Evolutionary conservation across 208 protist species (phyloP).

Genomic region (Trypanosoma platydactyli): DNA sequence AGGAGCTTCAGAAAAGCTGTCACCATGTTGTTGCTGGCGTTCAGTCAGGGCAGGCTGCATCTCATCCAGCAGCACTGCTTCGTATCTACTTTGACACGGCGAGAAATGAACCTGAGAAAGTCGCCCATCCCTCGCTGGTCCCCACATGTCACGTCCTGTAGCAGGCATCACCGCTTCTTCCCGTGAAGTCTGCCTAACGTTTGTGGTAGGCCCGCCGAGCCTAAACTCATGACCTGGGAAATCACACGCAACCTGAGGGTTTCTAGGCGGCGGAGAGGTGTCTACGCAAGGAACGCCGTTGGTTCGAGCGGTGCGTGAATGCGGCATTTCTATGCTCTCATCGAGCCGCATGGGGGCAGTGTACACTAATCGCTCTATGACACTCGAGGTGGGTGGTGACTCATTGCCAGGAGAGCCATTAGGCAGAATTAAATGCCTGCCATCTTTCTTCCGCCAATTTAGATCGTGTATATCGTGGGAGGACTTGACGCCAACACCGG

Average conservation of each 20-base stretch:
- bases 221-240: conserved; percentile 5
- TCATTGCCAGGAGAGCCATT: background rate
- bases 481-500: background rate
- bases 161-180: background rate
- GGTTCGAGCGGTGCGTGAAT: no score
- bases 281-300: background rate
- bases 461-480: background rate
- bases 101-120: conserved; percentile 11
- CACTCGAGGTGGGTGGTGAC: background rate
- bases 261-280: conserved; percentile 1
- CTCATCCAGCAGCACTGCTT: conserved; percentile 19
- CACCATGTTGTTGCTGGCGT: background rate
- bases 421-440: background rate
- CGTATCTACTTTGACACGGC: background rate
- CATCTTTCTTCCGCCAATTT: background rate
- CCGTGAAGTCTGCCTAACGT: no score
- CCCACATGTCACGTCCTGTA: conserved; percentile 26
- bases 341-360: no score
- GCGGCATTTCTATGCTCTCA: no score
- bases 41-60: background rate
- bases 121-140: conserved; percentile 13
- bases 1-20: background rate
- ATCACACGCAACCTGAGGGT: background rate
- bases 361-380: background rate
- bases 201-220: background rate